phyloP scores from a whole-genome alignment of 805 yeast genomes.

The Nakazawaea holstii region DNA sequence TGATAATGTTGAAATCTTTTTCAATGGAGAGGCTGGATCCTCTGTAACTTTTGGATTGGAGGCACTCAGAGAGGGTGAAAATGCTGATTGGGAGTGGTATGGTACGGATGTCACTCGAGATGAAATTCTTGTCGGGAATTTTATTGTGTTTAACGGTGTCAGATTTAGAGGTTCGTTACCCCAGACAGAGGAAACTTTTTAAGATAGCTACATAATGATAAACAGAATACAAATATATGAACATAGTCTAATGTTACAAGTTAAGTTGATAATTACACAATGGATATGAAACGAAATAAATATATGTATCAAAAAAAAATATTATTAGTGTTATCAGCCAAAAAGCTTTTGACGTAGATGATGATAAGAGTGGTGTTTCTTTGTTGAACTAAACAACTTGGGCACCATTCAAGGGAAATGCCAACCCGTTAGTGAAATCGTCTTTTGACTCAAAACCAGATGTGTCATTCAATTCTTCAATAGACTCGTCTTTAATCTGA shows the following conservation, averaged over 20 bases:
- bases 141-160: constrained; percentile 7
- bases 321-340: not conserved
- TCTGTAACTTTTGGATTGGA: constrained; percentile 7
- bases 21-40: not conserved
- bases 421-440: not conserved
- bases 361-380: too few relatives aligned
- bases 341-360: not conserved
- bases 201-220: not conserved
- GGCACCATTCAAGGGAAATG: constrained; percentile 4
- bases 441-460: constrained; percentile 3
- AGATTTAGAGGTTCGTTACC: not conserved
- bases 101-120: constrained; percentile 1
- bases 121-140: constrained; percentile 5
- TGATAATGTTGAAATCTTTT: constrained; percentile 2
- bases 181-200: not conserved
- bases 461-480: not conserved
- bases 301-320: not conserved
- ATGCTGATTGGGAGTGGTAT: constrained; percentile 3
- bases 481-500: not conserved
- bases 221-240: not conserved
- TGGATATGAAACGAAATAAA: not conserved
- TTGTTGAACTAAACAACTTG: not conserved
- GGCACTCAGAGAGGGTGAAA: not conserved
- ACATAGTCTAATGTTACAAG: not conserved
- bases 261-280: not conserved